Evolutionary conservation across 139 green algal species (phyloP).

Genomic region (Chlorella sp.): DNA sequence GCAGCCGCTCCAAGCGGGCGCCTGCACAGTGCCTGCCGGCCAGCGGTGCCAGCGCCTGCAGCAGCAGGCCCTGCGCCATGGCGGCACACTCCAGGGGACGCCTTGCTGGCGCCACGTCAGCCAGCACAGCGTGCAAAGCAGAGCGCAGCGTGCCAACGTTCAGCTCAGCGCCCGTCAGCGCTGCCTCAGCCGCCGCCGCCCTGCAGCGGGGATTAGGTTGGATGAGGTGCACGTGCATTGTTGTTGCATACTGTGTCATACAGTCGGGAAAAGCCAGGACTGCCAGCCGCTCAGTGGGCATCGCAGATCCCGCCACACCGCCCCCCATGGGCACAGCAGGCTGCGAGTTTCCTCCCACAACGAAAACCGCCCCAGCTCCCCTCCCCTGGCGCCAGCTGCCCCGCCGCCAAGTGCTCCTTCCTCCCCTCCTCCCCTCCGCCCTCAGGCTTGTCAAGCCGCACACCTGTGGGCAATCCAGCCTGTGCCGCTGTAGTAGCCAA

Average conservation of each 20-base stretch:
- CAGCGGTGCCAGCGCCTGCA: conserved; percentile 49
- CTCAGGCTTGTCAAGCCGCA: background rate
- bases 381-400: too few species aligned
- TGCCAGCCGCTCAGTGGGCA: background rate
- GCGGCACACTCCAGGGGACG: background rate
- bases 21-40: background rate
- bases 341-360: too few species aligned
- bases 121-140: conserved; percentile 18
- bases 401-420: background rate
- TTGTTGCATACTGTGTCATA: background rate
- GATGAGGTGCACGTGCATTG: background rate
- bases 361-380: too few species aligned
- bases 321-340: background rate
- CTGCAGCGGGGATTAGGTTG: background rate
- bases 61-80: conserved; percentile 50
- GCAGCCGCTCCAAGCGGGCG: background rate
- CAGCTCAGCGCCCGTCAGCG: conserved; percentile 14
- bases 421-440: background rate
- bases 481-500: background rate
- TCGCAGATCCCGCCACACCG: too few species aligned
- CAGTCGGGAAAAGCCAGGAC: background rate
- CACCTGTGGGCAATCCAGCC: background rate
- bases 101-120: background rate
- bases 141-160: background rate
- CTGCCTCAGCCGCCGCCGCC: conserved; percentile 24